These are phyloP conservation scores for Mollisia scopiformis DNA, from an alignment of 2,329 filamentous ascomycete genomes.

Conservation along the genomic window DNA sequence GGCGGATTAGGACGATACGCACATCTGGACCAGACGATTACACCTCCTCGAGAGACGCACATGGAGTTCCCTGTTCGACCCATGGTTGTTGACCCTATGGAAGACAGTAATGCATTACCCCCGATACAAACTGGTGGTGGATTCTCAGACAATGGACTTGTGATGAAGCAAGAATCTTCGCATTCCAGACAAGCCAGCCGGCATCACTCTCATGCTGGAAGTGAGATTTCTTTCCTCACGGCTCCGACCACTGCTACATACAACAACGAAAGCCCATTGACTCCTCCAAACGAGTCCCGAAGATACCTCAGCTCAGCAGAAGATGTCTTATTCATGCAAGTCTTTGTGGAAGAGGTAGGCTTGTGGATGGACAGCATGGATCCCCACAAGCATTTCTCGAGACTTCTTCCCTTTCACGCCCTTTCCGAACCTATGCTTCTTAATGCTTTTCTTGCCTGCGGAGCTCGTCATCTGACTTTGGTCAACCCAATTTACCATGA, in stretches of 20 bases:
- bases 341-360: conserved; percentile 88
- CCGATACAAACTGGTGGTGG: conserved; percentile 33
- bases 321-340: conserved; percentile 87
- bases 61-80: conserved; percentile 30
- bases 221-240: conserved; percentile 38
- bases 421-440: conserved; percentile 85
- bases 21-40: conserved; percentile 46
- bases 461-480: conserved; percentile 77
- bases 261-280: conserved; percentile 29
- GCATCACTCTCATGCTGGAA: conserved; percentile 37
- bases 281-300: conserved; percentile 48
- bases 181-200: conserved; percentile 33
- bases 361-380: conserved; percentile 96
- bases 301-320: conserved; percentile 74
- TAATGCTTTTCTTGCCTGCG: conserved; percentile 87
- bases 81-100: conserved; percentile 17
- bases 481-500: conserved; percentile 72
- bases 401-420: conserved; percentile 80
- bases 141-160: conserved; percentile 29
- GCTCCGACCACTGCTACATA: conserved; percentile 43
- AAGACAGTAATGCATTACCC: conserved; percentile 32
- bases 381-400: conserved; percentile 82
- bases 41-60: conserved; percentile 33
- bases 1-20: conserved; percentile 78
- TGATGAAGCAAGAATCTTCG: conserved; percentile 29